These are phyloP conservation scores for Taxillus chinensis DNA, from an alignment of 164 flowering plant genomes.

Conservation along the genomic window DNA sequence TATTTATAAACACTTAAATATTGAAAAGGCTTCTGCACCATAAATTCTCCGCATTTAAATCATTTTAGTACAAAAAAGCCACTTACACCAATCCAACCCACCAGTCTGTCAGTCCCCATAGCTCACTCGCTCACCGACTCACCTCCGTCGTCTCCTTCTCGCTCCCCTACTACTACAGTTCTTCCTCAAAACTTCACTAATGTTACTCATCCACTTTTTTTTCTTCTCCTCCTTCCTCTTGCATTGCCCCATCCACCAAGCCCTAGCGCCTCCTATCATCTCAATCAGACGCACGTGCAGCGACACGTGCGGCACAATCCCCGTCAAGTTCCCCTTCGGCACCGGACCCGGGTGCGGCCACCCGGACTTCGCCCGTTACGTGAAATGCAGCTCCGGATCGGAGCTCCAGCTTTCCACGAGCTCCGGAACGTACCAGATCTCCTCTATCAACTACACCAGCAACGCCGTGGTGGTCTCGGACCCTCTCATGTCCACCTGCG, in stretches of 20 bases:
- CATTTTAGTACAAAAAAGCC: no score
- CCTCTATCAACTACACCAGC: conserved; percentile 41
- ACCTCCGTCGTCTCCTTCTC: no score
- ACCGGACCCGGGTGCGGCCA: conserved; percentile 58
- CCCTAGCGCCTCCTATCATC: background rate
- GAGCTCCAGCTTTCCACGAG: conserved; percentile 35
- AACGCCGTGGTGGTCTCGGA: conserved; percentile 28
- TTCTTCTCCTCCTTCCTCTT: conserved; percentile 10
- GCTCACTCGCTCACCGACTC: no score
- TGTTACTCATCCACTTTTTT: background rate
- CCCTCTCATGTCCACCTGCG: conserved; percentile 60
- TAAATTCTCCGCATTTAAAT: no score
- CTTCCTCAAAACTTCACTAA: no score
- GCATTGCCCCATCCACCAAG: background rate
- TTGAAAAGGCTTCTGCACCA: no score
- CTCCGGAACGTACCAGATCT: conserved; percentile 32
- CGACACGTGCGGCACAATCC: conserved; percentile 31
- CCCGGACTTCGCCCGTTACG: conserved; percentile 39
- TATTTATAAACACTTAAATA: no score
- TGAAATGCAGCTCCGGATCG: conserved; percentile 29
- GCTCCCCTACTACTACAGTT: no score
- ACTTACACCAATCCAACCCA: no score
- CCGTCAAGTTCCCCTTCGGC: conserved; percentile 50
- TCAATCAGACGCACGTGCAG: conserved; percentile 25
- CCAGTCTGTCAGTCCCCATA: no score